These are phyloP conservation scores for Globisporangium camurandrum DNA, from an alignment of 352 stramenopile genomes.

Conservation along the genomic window DNA sequence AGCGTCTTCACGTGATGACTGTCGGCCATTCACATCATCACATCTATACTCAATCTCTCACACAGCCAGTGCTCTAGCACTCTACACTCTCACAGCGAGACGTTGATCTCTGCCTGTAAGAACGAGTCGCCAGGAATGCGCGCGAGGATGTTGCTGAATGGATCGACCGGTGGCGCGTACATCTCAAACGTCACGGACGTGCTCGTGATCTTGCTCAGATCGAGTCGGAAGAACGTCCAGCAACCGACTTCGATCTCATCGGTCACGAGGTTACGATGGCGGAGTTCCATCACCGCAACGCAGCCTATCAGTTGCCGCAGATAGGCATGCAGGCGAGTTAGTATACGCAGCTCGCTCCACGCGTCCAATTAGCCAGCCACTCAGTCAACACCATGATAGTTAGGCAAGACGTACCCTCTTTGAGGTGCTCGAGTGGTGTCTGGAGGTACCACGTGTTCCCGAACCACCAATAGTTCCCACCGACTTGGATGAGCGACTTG, in stretches of 20 bases:
- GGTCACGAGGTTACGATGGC: slow-evolving; percentile 74
- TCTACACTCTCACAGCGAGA: slow-evolving; percentile 53
- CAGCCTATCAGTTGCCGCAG: slow-evolving; percentile 37
- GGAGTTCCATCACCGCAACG: slow-evolving; percentile 82
- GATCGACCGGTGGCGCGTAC: slow-evolving; percentile 79
- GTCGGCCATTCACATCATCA: too few species aligned
- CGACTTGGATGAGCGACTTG: slow-evolving; percentile 82
- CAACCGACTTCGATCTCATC: slow-evolving; percentile 83
- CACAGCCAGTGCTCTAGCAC: neutral
- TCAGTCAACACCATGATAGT: neutral
- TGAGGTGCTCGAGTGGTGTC: slow-evolving; percentile 78
- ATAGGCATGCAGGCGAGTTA: slow-evolving; percentile 1
- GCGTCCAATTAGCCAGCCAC: slow-evolving; percentile 7
- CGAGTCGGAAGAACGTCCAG: slow-evolving; percentile 87
- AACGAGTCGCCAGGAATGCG: slow-evolving; percentile 83
- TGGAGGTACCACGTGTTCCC: slow-evolving; percentile 87
- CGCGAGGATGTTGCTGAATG: slow-evolving; percentile 81
- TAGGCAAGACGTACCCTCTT: slow-evolving; percentile 53
- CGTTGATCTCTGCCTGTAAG: slow-evolving; percentile 84
- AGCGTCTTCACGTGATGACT: too few species aligned
- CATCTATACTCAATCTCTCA: neutral
- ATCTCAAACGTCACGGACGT: slow-evolving; percentile 83
- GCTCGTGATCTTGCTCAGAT: slow-evolving; percentile 86
- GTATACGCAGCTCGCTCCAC: too few species aligned
- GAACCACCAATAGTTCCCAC: slow-evolving; percentile 86